Conservation (phyloP, 208 protist genomes). For the Giardia muris region DNA sequence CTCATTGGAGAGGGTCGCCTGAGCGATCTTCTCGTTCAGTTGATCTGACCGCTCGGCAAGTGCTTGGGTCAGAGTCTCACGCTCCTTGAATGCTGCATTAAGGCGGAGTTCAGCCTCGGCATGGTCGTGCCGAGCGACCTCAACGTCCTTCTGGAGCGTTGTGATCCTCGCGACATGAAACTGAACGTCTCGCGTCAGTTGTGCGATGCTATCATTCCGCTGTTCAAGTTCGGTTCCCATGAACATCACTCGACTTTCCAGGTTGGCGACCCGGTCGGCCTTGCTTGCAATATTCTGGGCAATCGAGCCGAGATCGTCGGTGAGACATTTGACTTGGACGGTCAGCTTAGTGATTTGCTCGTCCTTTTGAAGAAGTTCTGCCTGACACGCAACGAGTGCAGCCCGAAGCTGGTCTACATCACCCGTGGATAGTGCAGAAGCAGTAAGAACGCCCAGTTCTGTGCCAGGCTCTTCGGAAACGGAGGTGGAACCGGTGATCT, state of each 20-base stretch:
- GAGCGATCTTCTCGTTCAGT: background rate
- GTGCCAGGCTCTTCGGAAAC: no score
- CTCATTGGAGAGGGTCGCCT: no score
- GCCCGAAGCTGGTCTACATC: background rate
- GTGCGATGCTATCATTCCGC: background rate
- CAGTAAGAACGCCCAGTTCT: no score
- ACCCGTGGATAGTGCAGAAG: no score
- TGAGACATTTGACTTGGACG: background rate
- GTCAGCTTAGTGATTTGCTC: background rate
- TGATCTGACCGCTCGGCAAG: background rate
- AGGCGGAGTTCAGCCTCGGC: background rate
- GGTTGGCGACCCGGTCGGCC: background rate
- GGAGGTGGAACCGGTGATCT: no score
- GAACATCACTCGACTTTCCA: background rate
- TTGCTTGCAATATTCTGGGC: background rate
- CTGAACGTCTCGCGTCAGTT: background rate
- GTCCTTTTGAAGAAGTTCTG: background rate
- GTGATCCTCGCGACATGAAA: background rate
- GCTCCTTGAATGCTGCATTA: background rate
- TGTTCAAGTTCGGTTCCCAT: background rate
- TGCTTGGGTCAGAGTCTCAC: background rate
- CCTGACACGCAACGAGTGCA: background rate
- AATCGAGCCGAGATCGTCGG: background rate
- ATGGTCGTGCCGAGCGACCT: background rate
- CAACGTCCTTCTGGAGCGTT: background rate